These are phyloP conservation scores for Acephala macrosclerotiorum DNA, from an alignment of 2,329 filamentous ascomycete genomes.

Conservation along the genomic window DNA sequence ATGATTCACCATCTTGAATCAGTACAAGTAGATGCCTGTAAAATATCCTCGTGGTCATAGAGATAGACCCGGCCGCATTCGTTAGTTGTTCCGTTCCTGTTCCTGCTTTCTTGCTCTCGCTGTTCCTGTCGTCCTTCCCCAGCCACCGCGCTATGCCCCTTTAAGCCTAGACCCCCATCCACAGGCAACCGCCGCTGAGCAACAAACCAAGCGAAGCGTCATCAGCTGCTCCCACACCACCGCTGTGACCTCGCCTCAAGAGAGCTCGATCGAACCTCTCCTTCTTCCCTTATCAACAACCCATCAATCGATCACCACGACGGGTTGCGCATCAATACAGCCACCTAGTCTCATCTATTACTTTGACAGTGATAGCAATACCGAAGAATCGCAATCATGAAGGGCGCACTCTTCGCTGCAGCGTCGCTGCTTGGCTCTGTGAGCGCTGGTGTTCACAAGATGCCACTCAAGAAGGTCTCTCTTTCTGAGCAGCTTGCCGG, in stretches of 20 bases:
- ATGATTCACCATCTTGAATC: constrained; percentile 2
- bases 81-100: not conserved
- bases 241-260: constrained; percentile 5
- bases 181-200: constrained; percentile 1
- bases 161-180: not conserved
- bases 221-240: constrained; percentile 7
- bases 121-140: not conserved
- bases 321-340: constrained; percentile 33
- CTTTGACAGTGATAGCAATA: constrained; percentile 38
- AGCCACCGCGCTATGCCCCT: not conserved
- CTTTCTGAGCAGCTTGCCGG: constrained; percentile 90
- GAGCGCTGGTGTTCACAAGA: constrained; percentile 88
- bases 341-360: constrained; percentile 26
- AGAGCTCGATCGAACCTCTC: constrained; percentile 22
- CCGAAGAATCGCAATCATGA: constrained; percentile 67
- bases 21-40: not conserved
- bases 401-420: constrained; percentile 81
- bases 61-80: not conserved
- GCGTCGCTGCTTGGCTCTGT: constrained; percentile 83
- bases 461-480: constrained; percentile 97
- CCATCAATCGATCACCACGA: constrained; percentile 25
- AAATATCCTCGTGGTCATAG: not conserved
- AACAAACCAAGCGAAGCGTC: constrained; percentile 2
- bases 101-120: not conserved
- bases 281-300: constrained; percentile 31